phyloP scores from a whole-genome alignment of 129 eudicot species.

The Lonicera japonica region DNA sequence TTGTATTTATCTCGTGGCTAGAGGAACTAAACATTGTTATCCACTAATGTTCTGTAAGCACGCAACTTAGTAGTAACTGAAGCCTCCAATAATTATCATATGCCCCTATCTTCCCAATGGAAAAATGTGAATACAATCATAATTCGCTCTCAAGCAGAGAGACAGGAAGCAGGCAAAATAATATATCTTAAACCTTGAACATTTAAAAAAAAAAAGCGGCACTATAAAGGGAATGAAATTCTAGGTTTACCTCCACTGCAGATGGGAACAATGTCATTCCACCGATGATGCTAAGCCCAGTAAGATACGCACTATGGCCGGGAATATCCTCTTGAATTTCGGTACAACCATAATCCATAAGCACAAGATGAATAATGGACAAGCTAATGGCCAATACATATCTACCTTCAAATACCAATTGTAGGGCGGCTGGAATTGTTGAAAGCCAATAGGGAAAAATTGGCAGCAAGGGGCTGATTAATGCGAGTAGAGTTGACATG shows the following conservation, averaged over 20 bases:
- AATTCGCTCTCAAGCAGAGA: no score
- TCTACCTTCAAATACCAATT: conserved; percentile 75
- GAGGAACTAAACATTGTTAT: no score
- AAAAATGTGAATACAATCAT: no score
- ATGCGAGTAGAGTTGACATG: conserved; percentile 79
- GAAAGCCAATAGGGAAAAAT: conserved; percentile 70
- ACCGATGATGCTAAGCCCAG: conserved; percentile 95
- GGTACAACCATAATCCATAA: conserved; percentile 67
- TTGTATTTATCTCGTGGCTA: no score
- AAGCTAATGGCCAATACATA: conserved; percentile 57
- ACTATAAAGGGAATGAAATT: neutral
- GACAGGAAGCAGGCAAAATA: no score
- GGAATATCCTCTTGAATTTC: conserved; percentile 85
- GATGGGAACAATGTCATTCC: conserved; percentile 91
- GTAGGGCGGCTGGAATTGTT: conserved; percentile 76
- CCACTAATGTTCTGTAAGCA: no score
- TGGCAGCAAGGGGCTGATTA: conserved; percentile 77
- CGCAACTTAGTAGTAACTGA: no score
- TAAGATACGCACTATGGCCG: conserved; percentile 78
- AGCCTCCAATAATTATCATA: no score
- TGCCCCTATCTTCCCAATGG: no score
- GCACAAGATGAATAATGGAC: conserved; percentile 64
- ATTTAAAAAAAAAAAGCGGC: no score
- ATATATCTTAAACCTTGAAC: no score
- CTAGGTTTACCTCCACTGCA: conserved; percentile 72